Evolutionary conservation across 768 basidiomycete genomes (phyloP).

Genomic region (Auriculariales sp.): DNA sequence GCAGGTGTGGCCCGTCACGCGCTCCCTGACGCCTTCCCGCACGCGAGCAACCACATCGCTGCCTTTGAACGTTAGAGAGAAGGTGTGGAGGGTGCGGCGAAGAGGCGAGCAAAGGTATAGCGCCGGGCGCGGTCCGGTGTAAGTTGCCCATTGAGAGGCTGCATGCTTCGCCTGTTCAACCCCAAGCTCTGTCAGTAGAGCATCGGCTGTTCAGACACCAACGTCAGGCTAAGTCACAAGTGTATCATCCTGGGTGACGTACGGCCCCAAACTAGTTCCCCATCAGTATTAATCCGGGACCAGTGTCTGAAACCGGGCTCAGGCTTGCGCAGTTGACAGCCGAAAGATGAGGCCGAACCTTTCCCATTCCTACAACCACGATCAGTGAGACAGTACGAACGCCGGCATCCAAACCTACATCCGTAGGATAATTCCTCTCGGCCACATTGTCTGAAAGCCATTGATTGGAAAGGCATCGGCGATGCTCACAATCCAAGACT

Average conservation of each 20-base stretch:
- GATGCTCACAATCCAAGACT: too few species aligned
- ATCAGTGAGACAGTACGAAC: neutral
- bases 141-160: neutral
- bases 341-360: neutral
- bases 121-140: neutral
- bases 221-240: neutral
- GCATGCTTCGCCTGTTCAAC: neutral
- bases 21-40: neutral
- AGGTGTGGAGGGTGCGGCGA: neutral
- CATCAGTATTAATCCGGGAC: neutral
- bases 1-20: neutral
- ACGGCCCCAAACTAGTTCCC: neutral
- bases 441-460: neutral
- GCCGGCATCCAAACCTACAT: neutral
- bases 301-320: neutral
- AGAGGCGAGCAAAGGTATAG: neutral
- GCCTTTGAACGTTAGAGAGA: neutral
- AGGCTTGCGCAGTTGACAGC: neutral
- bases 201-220: neutral
- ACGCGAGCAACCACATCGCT: neutral
- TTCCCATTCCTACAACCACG: neutral
- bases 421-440: neutral
- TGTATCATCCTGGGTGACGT: neutral
- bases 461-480: neutral
- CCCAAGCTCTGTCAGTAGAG: neutral